Base-by-base conservation (phyloP, 1,284 basidiomycete species). In the Gomphus sp. region DNA sequence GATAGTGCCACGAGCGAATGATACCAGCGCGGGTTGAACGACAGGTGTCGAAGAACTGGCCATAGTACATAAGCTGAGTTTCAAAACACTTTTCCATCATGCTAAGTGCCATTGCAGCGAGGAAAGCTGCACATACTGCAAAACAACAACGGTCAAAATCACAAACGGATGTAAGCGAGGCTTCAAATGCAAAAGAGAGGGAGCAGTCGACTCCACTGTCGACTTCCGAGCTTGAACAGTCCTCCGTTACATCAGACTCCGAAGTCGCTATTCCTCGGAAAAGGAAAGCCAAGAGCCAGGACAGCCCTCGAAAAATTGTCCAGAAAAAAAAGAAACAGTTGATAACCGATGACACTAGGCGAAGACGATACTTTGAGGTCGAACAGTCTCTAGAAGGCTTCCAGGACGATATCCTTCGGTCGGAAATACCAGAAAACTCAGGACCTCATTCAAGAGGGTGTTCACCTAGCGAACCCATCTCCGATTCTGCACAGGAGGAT, bases 1-100 rank as follows among this genome's bases (percentile, higher is more conserved):
- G 61, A 94, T 79, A 10, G 89, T 80, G 9, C 91, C 90, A 37
- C 91, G 82, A 10, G 93, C 92, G 67, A 95, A 93, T 63, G 89
- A 80, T 36, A 88, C 68, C n/a, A 80, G 74, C n/a, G 70, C 69
- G 3, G 73, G 69, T 25, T 78, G 68, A 2, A 76, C 22, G 31
- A 52, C 39, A n/a, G 56, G 22, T 18, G 52, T 12, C 2, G 55
- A 53, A 31, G 57, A 54, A 12, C 41, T 43, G 36, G 61, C 56
- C 59, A 64, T 53, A 10, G 12, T 47, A 16, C 18, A 47, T 4
- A 12, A 47, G 39, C 54, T 22, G 54, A 55, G 54, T 45, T 55
- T 28, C 4, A 47, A 55, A 55, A 6, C 9, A 9, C 11, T 25
- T 25, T 11, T 41, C 39, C 12, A 53, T 41, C 31, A 83, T 84